These are phyloP conservation scores for Candida tropicalis DNA, from an alignment of 1,139 yeast genomes.

Conservation along the genomic window DNA sequence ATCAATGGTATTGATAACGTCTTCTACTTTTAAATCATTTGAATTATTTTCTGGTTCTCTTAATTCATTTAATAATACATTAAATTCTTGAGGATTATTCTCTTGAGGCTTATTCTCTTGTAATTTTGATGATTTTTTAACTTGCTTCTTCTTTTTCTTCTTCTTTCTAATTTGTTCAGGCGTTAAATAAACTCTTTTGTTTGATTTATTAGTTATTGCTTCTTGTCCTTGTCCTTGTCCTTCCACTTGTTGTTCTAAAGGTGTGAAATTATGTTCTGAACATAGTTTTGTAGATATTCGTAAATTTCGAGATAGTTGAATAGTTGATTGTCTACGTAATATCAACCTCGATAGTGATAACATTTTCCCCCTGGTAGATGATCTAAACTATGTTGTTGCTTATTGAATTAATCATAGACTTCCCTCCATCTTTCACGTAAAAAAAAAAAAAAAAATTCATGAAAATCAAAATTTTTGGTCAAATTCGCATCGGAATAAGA, in stretches of 20 bases:
- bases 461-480: too few relatives aligned
- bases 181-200: background rate
- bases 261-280: background rate
- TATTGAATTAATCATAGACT: background rate
- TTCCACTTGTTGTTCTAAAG: background rate
- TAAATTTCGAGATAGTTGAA: background rate
- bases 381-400: background rate
- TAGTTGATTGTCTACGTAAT: background rate
- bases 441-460: too few relatives aligned
- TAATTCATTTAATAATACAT: background rate
- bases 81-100: background rate
- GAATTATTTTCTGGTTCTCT: background rate
- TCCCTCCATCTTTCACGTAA: background rate
- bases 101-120: too few relatives aligned
- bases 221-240: too few relatives aligned
- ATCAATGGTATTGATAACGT: slow-evolving; percentile 17
- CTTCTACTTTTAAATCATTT: slow-evolving; percentile 1
- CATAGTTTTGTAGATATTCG: background rate
- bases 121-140: background rate
- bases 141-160: background rate
- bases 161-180: background rate
- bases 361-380: background rate
- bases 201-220: too few relatives aligned
- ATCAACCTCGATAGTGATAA: background rate
- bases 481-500: too few relatives aligned